Evolutionary conservation across 2,329 filamentous ascomycete genomes (phyloP), one percentile per base, ranked within the genome.

Genomic region (Colletotrichum sp.): DNA sequence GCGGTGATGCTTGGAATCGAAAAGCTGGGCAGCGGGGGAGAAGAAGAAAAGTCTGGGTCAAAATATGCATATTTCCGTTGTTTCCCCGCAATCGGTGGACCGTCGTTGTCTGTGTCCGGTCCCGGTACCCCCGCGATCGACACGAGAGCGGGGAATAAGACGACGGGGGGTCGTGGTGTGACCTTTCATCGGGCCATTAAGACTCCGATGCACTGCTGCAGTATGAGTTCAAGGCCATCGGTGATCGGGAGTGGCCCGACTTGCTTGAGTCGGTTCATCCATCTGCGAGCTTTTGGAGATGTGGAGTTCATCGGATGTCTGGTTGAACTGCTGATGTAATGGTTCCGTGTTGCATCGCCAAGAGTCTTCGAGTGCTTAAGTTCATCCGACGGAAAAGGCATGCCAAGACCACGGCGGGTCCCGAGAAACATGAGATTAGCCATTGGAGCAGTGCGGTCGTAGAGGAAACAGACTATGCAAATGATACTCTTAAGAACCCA

Each of bases 11-110:
- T 34, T 44, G 36, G 15, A 21, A 36, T 36, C n/a, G 6, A 9
- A 28, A 74, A 28, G n/a, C 71, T 74, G 66, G 72, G 72, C 72
- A 75, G 72, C 67, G 68, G 72, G 71, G 71, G 24, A 21, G 24
- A 64, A 55, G 18, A 15, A 21, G n/a, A 10, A 24, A 52, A 30
- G 15, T 24, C 69, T 69, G 44, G 49, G 62, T 36, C 21, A 26
- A 21, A 62, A 28, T 36, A 24, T 66, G 72, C 60, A 60, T 62
- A 24, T 36, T 36, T 62, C 55, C 21, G 36, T 44, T 6, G 6
- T 32, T 62, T 62, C 60, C 60, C 72, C 72, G 52, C 72, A 59
- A 71, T 26, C 21, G 59, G 13, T 64, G 34, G 52, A 62, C 26
- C 32, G 12, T 10, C 18, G 44, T 52, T 21, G 57, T 21, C 2